Percentiles rank a stretch among this genome's conserved stretches.
Evolutionary conservation across 1,284 basidiomycete species (phyloP).

Genomic region (Agroathelia rolfsii): DNA sequence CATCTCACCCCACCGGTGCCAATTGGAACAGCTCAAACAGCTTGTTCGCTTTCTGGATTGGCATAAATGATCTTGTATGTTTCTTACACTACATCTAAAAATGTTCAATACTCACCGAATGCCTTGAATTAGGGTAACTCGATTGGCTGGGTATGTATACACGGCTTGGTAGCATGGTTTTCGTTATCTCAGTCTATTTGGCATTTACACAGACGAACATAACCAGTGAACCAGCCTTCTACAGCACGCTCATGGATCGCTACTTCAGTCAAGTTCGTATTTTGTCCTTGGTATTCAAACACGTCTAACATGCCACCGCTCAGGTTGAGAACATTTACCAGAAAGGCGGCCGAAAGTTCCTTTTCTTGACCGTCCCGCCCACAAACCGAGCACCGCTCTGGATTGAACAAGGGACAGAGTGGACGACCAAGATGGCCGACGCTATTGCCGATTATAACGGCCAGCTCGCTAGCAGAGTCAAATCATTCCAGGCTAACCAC

Average conservation of each 20-base stretch:
- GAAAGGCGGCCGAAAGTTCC: slow-evolving; percentile 49
- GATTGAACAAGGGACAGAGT: slow-evolving; percentile 35
- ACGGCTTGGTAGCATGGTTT: not conserved
- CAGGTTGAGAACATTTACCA: slow-evolving; percentile 46
- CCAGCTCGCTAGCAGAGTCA: slow-evolving; percentile 30
- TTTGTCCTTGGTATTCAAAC: not conserved
- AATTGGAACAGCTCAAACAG: slow-evolving; percentile 45
- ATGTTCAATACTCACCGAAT: slow-evolving; percentile 1
- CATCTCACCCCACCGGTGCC: slow-evolving; percentile 39
- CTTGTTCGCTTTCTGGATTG: slow-evolving; percentile 56
- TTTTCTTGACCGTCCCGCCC: slow-evolving; percentile 61
- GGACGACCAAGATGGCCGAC: slow-evolving; percentile 26
- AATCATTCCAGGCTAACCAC: slow-evolving; percentile 32
- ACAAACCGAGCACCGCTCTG: slow-evolving; percentile 48
- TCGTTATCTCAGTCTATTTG: no score
- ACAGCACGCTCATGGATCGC: slow-evolving; percentile 39
- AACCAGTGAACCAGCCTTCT: slow-evolving; percentile 39
- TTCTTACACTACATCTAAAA: slow-evolving; percentile 1
- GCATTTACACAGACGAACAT: slow-evolving; percentile 42
- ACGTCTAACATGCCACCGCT: slow-evolving; percentile 4
- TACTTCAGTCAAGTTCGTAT: slow-evolving; percentile 43
- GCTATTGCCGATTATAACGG: slow-evolving; percentile 42
- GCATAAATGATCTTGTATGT: slow-evolving; percentile 54
- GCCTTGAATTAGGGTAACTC: slow-evolving; percentile 38
- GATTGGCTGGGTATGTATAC: slow-evolving; percentile 34